Conservation (phyloP, 1,139 yeast species). For the Magnusiomyces suaveolens region DNA sequence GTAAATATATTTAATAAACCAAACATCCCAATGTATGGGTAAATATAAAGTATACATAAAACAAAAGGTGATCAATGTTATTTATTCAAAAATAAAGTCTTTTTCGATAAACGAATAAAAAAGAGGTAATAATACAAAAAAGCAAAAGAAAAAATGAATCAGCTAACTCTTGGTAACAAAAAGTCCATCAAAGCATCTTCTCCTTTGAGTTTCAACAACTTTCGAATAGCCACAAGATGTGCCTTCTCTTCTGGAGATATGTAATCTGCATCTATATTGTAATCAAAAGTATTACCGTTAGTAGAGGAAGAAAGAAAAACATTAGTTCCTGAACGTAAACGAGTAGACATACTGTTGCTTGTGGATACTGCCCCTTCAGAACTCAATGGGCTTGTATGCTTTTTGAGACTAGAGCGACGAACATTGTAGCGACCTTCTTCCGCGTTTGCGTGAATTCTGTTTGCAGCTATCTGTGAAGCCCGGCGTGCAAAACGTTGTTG, state of each 20-base stretch:
- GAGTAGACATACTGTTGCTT: neutral
- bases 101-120: too few relatives aligned
- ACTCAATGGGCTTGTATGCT: neutral
- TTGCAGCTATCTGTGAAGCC: constrained; percentile 3
- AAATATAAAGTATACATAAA: too few relatives aligned
- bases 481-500: neutral
- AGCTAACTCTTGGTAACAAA: constrained; percentile 26
- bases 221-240: constrained; percentile 50
- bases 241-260: constrained; percentile 36
- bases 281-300: neutral
- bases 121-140: too few relatives aligned
- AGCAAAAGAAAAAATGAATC: too few relatives aligned
- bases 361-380: neutral
- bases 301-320: neutral
- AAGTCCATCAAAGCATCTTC: constrained; percentile 54
- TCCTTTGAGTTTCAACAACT: constrained; percentile 59
- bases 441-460: neutral
- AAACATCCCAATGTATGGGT: too few relatives aligned
- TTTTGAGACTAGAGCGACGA: constrained; percentile 18
- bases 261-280: constrained; percentile 14
- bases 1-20: too few relatives aligned
- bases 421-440: constrained; percentile 2
- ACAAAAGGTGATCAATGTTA: too few relatives aligned
- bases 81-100: too few relatives aligned
- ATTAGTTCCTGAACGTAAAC: neutral